These are phyloP conservation scores for Macaranga tanarius DNA, from an alignment of 441 rosid genomes.

Conservation along the genomic window DNA sequence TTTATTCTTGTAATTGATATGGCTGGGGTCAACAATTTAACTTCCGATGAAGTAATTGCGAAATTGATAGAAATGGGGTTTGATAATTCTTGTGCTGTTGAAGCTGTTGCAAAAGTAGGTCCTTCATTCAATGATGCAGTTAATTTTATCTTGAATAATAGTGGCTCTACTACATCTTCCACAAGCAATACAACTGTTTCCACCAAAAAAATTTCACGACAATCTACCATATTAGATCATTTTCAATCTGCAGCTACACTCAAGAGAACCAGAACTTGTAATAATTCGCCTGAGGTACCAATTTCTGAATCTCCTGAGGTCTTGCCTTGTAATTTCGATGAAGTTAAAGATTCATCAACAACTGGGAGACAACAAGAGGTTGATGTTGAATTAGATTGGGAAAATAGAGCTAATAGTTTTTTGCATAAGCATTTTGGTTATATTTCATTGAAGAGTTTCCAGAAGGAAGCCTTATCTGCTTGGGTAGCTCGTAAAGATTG, in stretches of 20 bases:
- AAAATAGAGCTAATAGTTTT: constrained; percentile 43
- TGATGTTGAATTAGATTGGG: constrained; percentile 52
- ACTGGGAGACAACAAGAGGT: constrained; percentile 29
- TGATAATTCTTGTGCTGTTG: constrained; percentile 41
- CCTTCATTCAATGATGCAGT: constrained; percentile 53
- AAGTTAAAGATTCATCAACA: constrained; percentile 16
- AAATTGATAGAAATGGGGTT: constrained; percentile 76
- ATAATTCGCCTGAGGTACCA: constrained; percentile 18
- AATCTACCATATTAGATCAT: constrained; percentile 65
- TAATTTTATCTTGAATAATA: constrained; percentile 50
- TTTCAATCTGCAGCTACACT: constrained; percentile 33
- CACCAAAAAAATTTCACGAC: constrained; percentile 27
- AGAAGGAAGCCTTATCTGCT: constrained; percentile 75
- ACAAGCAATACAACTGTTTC: constrained; percentile 25
- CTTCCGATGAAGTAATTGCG: constrained; percentile 36
- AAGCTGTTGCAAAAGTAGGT: constrained; percentile 66
- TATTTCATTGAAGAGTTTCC: constrained; percentile 64
- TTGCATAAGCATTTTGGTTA: constrained; percentile 61
- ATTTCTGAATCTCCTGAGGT: constrained; percentile 31
- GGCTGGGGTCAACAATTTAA: constrained; percentile 4
- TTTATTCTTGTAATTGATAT: neutral
- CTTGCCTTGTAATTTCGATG: constrained; percentile 26
- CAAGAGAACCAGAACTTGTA: constrained; percentile 29
- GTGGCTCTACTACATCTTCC: constrained; percentile 24
- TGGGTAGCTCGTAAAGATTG: constrained; percentile 72